phyloP scores from a whole-genome alignment of 331 rosid genomes.

The Pyracantha coccinea region DNA sequence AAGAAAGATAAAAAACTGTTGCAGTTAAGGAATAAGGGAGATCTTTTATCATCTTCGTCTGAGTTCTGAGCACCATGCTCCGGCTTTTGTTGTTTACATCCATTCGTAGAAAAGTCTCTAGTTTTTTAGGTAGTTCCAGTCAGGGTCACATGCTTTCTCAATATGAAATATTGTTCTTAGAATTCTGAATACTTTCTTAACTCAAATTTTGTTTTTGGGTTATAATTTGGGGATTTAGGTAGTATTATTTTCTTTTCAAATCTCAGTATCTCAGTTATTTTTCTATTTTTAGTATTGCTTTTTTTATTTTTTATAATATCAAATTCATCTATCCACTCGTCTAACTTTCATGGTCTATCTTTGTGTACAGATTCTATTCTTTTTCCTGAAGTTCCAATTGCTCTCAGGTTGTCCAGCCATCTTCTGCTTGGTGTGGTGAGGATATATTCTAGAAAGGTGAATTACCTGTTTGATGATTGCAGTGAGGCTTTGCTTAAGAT shows the following conservation, averaged over 20 bases:
- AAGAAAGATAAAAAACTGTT: too few species aligned
- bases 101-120: not conserved
- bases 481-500: constrained; percentile 99
- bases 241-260: not conserved
- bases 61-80: not conserved
- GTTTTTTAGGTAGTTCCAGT: not conserved
- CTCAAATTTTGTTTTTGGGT: not conserved
- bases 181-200: not conserved
- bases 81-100: not conserved
- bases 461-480: constrained; percentile 98
- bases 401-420: constrained; percentile 98
- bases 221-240: not conserved
- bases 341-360: constrained; percentile 14
- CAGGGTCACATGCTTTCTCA: not conserved
- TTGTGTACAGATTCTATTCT: constrained; percentile 86
- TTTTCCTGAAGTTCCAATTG: constrained; percentile 94
- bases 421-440: constrained; percentile 99
- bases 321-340: constrained; percentile 7
- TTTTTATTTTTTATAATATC: not conserved
- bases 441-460: constrained; percentile 98
- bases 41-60: not conserved
- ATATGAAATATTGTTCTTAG: not conserved
- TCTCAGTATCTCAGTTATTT: constrained; percentile 7
- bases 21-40: not conserved
- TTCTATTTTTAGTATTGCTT: not conserved